A percentile compares a stretch with the other conserved stretches of the same genome.
These are phyloP conservation scores for Sphenostylis stenocarpa DNA, from an alignment of 306 rosid species.

Conservation along the genomic window DNA sequence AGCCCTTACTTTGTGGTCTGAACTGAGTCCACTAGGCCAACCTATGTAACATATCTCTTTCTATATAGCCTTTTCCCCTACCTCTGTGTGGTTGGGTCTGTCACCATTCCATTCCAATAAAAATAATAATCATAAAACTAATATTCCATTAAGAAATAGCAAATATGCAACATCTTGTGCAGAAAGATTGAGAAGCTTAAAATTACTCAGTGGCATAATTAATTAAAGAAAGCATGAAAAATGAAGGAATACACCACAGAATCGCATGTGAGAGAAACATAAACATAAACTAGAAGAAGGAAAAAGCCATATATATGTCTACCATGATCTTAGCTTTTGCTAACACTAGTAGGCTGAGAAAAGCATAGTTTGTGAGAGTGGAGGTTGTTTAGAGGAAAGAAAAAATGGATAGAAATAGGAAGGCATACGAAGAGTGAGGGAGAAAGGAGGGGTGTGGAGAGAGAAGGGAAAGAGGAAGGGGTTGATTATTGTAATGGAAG, in stretches of 20 bases:
- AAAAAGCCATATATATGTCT: background rate
- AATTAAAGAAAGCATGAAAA: background rate
- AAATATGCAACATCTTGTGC: background rate
- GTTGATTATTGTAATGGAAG: conserved; percentile 73
- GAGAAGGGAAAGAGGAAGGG: background rate
- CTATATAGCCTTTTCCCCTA: conserved; percentile 70
- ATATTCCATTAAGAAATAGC: too few relatives aligned
- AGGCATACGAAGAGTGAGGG: too few relatives aligned
- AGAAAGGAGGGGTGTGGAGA: conserved; percentile 11
- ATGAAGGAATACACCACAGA: conserved; percentile 42
- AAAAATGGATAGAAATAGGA: background rate
- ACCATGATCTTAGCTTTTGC: conserved; percentile 27
- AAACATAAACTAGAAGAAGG: background rate
- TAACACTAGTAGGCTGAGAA: conserved; percentile 33
- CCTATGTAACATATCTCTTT: conserved; percentile 42
- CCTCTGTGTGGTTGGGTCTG: background rate
- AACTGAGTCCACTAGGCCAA: conserved; percentile 36
- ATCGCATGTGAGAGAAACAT: conserved; percentile 46
- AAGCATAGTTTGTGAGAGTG: background rate
- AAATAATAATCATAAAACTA: background rate
- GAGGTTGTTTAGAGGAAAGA: background rate
- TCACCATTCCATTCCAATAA: conserved; percentile 17
- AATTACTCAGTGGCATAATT: background rate
- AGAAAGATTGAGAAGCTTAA: background rate
- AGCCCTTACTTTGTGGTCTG: conserved; percentile 39